Percentiles rank a stretch among this genome's conserved stretches.
Conservation (phyloP, 2,329 filamentous ascomycete species). For the Botrytis porri region DNA sequence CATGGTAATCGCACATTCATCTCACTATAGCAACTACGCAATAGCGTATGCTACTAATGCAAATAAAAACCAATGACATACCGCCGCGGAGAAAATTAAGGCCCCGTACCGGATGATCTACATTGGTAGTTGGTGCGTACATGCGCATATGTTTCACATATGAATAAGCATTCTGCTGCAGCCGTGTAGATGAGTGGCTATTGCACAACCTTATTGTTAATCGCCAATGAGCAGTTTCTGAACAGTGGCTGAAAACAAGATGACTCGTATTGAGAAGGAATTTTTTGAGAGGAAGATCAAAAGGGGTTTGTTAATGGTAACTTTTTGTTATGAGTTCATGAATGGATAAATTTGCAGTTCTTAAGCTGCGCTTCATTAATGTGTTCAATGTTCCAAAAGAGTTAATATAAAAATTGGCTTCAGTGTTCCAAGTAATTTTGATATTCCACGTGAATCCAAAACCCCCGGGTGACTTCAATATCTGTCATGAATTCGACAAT, state of each 20-base stretch:
- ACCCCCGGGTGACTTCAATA: background rate
- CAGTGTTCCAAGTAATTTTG: background rate
- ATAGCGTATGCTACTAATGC: background rate
- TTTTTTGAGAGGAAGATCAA: background rate
- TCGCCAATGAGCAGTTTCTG: background rate
- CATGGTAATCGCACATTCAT: background rate
- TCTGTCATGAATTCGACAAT: background rate
- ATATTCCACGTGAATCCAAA: background rate
- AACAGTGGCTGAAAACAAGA: background rate
- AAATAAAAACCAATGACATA: background rate
- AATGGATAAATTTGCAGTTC: background rate
- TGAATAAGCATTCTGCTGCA: background rate
- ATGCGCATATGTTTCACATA: constrained; percentile 1
- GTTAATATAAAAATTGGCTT: background rate
- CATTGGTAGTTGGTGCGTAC: background rate
- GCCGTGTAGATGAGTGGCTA: background rate
- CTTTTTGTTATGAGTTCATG: background rate
- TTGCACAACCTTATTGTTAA: background rate
- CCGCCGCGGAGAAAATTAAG: background rate
- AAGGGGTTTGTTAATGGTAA: background rate
- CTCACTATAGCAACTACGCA: background rate
- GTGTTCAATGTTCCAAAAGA: background rate
- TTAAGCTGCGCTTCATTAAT: background rate
- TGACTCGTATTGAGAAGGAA: background rate
- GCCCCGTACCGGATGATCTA: constrained; percentile 6